A percentile compares a stretch with the other conserved stretches of the same genome.
Evolutionary conservation across 2,329 filamentous ascomycete genomes (phyloP).

Genomic region (Berkeleyomyces basicola): DNA sequence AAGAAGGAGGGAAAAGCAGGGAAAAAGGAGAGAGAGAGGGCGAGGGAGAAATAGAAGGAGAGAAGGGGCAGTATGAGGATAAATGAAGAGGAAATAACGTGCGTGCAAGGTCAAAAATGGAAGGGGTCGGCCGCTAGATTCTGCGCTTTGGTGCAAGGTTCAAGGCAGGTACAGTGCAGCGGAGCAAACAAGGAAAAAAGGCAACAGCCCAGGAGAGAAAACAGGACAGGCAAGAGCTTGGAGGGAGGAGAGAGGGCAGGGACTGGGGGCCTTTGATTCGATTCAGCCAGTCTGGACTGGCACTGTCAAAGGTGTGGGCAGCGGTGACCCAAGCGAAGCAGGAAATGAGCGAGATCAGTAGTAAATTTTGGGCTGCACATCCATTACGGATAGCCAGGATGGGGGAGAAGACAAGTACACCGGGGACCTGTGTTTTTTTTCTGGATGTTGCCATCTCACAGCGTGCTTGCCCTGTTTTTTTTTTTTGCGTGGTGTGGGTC

Average conservation of each 20-base stretch:
- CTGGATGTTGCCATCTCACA: neutral
- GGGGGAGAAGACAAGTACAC: neutral
- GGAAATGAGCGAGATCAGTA: neutral
- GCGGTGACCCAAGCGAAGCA: neutral
- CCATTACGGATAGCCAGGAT: neutral
- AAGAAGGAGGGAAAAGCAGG: neutral
- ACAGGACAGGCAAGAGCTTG: neutral
- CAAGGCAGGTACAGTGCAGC: constrained; percentile 3
- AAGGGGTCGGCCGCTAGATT: constrained; percentile 4
- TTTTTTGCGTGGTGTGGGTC: neutral
- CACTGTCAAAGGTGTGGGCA: neutral
- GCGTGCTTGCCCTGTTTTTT: neutral
- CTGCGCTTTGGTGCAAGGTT: neutral
- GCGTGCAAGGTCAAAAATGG: constrained; percentile 3
- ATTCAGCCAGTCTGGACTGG: neutral
- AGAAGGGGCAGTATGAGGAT: neutral
- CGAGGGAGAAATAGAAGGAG: neutral
- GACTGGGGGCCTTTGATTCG: neutral
- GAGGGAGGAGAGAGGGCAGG: neutral
- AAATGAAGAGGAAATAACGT: neutral
- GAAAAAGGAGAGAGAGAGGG: neutral
- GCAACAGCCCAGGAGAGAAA: neutral
- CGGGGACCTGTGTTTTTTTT: neutral
- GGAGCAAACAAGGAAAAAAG: neutral
- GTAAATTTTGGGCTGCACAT: neutral